Evolutionary conservation across 1,284 basidiomycete species (phyloP).

Genomic region (Ganoderma resinaceum): DNA sequence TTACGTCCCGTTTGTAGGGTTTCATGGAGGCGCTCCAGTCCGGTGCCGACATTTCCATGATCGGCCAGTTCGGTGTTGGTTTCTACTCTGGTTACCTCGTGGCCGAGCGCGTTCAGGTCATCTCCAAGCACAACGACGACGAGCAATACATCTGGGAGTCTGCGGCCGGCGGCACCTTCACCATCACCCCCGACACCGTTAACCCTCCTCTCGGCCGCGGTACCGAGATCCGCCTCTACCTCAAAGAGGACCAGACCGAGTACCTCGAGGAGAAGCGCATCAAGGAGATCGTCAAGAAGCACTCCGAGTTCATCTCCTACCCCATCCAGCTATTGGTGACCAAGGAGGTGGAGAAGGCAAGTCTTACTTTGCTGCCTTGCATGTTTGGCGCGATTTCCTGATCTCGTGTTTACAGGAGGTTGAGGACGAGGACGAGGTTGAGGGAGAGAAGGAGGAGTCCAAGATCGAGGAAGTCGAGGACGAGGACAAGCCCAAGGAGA

Average conservation of each 20-base stretch:
- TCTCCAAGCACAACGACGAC: constrained; percentile 99
- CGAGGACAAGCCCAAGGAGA: constrained; percentile 86
- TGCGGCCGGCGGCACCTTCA: constrained; percentile 98
- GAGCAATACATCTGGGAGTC: constrained; percentile 99
- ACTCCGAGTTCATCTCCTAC: constrained; percentile 99
- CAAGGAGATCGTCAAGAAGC: constrained; percentile 99
- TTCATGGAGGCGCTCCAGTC: constrained; percentile 98
- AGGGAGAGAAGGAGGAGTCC: constrained; percentile 72
- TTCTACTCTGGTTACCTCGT: constrained; percentile 99
- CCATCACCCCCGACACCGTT: constrained; percentile 93
- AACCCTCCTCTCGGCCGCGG: constrained; percentile 95
- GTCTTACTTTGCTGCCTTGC: constrained; percentile 31
- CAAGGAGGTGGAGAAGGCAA: constrained; percentile 98
- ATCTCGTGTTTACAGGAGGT: constrained; percentile 68
- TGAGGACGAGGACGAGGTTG: constrained; percentile 81
- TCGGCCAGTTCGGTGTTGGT: constrained; percentile 97
- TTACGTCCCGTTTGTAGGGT: constrained; percentile 60
- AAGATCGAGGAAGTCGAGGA: constrained; percentile 84
- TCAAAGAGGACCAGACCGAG: constrained; percentile 99
- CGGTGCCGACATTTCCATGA: constrained; percentile 96
- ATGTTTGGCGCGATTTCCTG: constrained; percentile 9
- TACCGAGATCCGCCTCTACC: constrained; percentile 92
- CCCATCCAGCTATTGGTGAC: constrained; percentile 98
- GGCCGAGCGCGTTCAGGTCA: constrained; percentile 97
- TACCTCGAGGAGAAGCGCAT: constrained; percentile 99